Evolutionary conservation across 345 rosid genomes (phyloP), one percentile per base, ranked within the genome.

Genomic region (Hibiscus tridactylites): DNA sequence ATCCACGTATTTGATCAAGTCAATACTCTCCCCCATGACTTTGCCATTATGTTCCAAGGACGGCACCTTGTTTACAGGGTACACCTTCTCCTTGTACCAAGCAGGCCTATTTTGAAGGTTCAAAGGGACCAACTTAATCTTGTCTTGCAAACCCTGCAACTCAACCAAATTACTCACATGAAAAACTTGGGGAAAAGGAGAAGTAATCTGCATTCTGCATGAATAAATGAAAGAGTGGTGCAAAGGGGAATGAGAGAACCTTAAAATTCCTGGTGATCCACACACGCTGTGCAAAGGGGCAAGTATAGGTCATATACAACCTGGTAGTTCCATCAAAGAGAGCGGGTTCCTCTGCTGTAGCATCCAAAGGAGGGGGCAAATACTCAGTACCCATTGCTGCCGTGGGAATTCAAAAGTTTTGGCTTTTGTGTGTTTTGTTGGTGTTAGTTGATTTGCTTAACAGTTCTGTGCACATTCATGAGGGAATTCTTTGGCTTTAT

Each of bases 1-100:
- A 11, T 94, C 95, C 3, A 94, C 49, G 70, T 91, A 94, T 69
- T 85, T 86, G 53, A 90, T 79, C 82, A 94, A 77, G 71, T 94
- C 93, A 21, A 94, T 82, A 85, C 97, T 90, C 85, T 94, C 97
- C 33, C 97, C 97, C 13, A 75, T 90, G 56, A 91, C 49, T 82
- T 91, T 90, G 3, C 96, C 91, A 75, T 94, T 83, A 83, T 94
- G 98, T 76, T 94, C 98, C 82, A 94, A 77, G 6, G 98, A 79
- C 47, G 97, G 97, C 53, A 94, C 98, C 98, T 91, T 91, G 75
- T 91, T 94, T 39, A 24, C 77, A 70, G 90, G 82, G 84, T 90
- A 83, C 1, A 94, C 92, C 73, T 90, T 93, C 76, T 91, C 96
- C 81, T 83, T 78, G 77, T 91, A 93, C 98, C 97, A 93, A 80